Evolutionary conservation across 352 stramenopile species (phyloP).

Genomic region (Hyaloperonospora brassicae): DNA sequence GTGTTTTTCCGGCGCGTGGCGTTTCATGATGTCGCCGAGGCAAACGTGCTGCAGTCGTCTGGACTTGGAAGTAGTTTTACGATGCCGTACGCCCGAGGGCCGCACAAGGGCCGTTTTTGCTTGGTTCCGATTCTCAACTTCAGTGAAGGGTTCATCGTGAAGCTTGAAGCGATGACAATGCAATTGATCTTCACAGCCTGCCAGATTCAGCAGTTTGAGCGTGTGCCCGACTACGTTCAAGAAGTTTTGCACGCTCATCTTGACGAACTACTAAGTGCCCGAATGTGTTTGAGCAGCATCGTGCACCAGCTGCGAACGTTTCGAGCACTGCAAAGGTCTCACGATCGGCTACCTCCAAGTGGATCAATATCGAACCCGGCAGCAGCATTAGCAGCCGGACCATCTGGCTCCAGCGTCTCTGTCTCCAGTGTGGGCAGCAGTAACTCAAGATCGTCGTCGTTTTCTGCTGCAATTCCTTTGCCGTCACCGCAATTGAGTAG

Average conservation of each 20-base stretch:
- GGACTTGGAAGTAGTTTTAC: constrained; percentile 27
- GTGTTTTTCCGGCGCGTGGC: constrained; percentile 73
- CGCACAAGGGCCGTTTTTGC: constrained; percentile 41
- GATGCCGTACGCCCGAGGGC: constrained; percentile 17
- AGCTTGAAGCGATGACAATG: constrained; percentile 57
- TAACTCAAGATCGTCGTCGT: constrained; percentile 37
- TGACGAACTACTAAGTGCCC: constrained; percentile 67
- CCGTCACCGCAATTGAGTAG: constrained; percentile 26
- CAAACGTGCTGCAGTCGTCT: constrained; percentile 21
- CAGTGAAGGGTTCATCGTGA: constrained; percentile 62
- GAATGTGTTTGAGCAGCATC: constrained; percentile 67
- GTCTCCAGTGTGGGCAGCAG: constrained; percentile 27
- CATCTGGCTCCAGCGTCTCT: constrained; percentile 25
- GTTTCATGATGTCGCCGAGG: constrained; percentile 45
- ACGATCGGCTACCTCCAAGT: constrained; percentile 28
- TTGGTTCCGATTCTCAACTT: constrained; percentile 81
- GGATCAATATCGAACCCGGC: constrained; percentile 26
- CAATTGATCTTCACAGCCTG: constrained; percentile 64
- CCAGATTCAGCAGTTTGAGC: constrained; percentile 76
- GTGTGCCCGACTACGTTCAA: constrained; percentile 64
- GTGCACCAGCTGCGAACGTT: constrained; percentile 66
- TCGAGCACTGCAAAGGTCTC: constrained; percentile 41
- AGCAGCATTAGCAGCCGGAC: constrained; percentile 8
- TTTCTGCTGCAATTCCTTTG: constrained; percentile 25
- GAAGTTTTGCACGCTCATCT: constrained; percentile 55